A percentile compares a stretch with the other conserved stretches of the same genome.
phyloP scores from a whole-genome alignment of 768 basidiomycete genomes.

The Phaeotremella fagi region DNA sequence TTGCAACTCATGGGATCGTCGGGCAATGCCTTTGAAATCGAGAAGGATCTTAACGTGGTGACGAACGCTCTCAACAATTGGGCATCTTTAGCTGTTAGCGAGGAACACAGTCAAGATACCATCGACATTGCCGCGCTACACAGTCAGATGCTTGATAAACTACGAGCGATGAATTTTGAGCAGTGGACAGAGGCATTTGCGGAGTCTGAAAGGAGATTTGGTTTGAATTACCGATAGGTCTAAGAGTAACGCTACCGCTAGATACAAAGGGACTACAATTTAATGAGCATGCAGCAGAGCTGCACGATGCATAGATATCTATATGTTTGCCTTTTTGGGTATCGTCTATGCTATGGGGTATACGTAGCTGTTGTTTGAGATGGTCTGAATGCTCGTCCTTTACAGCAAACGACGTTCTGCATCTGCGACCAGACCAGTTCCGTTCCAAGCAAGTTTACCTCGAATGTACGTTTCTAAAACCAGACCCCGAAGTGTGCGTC shows the following conservation, averaged over 20 bases:
- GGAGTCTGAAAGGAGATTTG: conserved; percentile 2
- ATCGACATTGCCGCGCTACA: conserved; percentile 15
- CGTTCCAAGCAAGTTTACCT: conserved; percentile 62
- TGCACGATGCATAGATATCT: too few relatives aligned
- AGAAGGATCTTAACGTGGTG: conserved; percentile 11
- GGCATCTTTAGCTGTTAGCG: conserved; percentile 3
- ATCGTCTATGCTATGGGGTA: too few relatives aligned
- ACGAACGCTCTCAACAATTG: conserved; percentile 3
- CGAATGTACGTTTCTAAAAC: conserved; percentile 76
- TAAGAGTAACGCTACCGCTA: neutral
- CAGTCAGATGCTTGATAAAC: conserved; percentile 9
- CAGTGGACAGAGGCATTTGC: conserved; percentile 10
- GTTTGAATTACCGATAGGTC: neutral
- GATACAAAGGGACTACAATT: neutral
- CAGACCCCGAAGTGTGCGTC: conserved; percentile 63
- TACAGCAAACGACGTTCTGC: neutral
- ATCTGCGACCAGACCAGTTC: neutral
- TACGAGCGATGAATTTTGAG: conserved; percentile 1
- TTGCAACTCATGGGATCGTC: neutral
- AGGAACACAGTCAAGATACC: conserved; percentile 3
- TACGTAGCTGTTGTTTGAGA: neutral
- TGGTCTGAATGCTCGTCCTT: neutral
- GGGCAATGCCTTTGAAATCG: conserved; percentile 1
- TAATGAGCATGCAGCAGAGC: neutral
- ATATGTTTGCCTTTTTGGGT: too few relatives aligned